Percentiles rank a stretch among this genome's conserved stretches.
Evolutionary conservation across 257 asterid species (phyloP).

Genomic region (Solanum chiquidenum): DNA sequence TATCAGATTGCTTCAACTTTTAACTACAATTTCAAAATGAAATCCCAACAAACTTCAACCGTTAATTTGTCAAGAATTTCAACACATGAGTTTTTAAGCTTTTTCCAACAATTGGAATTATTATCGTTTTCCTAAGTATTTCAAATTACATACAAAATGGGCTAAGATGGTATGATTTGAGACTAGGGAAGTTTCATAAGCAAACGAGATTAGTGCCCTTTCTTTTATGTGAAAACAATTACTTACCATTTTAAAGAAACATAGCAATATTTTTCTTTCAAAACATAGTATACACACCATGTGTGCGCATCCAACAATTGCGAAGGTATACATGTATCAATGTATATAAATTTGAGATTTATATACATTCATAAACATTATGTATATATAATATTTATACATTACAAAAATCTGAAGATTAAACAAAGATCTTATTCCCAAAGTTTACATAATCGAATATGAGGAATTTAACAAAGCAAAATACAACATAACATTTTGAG

Average conservation of each 20-base stretch:
- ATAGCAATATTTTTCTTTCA: not conserved
- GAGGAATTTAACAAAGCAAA: not conserved
- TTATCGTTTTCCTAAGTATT: not conserved
- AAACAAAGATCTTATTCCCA: not conserved
- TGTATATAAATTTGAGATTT: not conserved
- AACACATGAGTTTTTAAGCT: not conserved
- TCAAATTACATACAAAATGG: not conserved
- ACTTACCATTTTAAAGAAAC: too few species aligned
- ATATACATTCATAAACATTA: not conserved
- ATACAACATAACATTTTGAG: not conserved
- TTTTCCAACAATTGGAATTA: not conserved
- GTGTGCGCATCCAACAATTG: not conserved
- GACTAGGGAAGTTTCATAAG: not conserved
- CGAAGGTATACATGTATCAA: not conserved
- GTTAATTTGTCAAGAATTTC: not conserved
- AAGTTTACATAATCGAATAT: not conserved
- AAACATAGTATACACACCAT: not conserved
- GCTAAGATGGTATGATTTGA: not conserved
- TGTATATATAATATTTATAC: too few species aligned
- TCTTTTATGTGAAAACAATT: not conserved
- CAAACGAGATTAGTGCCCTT: not conserved
- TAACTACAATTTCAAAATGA: not conserved
- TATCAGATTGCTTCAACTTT: not conserved
- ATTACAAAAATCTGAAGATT: not conserved
- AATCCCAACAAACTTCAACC: not conserved